phyloP scores from a whole-genome alignment of 2,329 filamentous ascomycete genomes.

The Colletotrichum tanaceti region DNA sequence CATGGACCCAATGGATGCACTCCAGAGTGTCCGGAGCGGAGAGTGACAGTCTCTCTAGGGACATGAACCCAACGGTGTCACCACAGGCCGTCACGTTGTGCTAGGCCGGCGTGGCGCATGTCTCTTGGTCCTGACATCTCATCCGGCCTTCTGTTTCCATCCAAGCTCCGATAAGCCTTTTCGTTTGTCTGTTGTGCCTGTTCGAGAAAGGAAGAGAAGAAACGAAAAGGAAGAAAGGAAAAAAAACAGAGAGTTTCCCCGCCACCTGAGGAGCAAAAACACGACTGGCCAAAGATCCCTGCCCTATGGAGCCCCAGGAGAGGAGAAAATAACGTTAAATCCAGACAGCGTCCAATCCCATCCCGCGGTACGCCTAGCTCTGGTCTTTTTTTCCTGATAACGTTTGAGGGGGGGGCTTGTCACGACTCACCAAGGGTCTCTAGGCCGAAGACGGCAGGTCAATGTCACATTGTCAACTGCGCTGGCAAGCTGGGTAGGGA shows the following conservation, averaged over 20 bases:
- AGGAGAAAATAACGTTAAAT: constrained; percentile 35
- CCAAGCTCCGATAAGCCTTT: not conserved
- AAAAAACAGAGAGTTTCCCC: not conserved
- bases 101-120: constrained; percentile 17
- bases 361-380: constrained; percentile 1
- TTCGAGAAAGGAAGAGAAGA: not conserved
- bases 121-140: not conserved
- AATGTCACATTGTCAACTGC: too few species aligned
- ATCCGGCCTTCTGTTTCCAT: constrained; percentile 27
- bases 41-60: constrained; percentile 2
- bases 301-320: constrained; percentile 18
- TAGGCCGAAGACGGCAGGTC: constrained; percentile 36
- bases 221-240: not conserved
- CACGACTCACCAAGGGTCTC: not conserved
- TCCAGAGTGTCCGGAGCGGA: not conserved
- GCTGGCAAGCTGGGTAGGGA: constrained; percentile 4
- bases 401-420: not conserved
- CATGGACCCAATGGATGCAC: not conserved
- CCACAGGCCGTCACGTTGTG: not conserved
- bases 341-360: constrained; percentile 20
- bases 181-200: not conserved
- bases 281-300: constrained; percentile 14
- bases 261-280: not conserved
- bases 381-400: constrained; percentile 23
- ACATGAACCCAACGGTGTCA: not conserved